Percentiles rank a stretch among this genome's conserved stretches.
These are phyloP conservation scores for Epichloe scottii DNA, from an alignment of 2,329 filamentous ascomycete species.

Conservation along the genomic window DNA sequence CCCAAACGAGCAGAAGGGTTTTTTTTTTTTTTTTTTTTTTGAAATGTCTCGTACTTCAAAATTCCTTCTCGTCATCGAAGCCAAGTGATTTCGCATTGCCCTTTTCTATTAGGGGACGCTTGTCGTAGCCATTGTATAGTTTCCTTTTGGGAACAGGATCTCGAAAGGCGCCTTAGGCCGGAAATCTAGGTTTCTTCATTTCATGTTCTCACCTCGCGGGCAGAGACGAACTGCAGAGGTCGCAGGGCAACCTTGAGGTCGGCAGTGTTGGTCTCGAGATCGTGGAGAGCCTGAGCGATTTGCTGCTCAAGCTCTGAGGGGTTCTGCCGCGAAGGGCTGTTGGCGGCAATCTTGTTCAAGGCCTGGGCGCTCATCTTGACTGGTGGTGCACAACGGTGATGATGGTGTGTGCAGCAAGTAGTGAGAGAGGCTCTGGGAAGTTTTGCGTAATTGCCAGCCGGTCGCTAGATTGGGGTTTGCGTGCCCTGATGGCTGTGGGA, in stretches of 20 bases:
- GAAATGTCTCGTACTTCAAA: slow-evolving; percentile 3
- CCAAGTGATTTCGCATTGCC: not conserved
- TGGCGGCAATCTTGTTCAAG: slow-evolving; percentile 96
- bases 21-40: slow-evolving; percentile 3
- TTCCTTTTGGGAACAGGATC: slow-evolving; percentile 32
- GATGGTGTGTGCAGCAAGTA: slow-evolving; percentile 16
- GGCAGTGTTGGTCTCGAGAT: slow-evolving; percentile 98
- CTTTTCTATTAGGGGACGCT: slow-evolving; percentile 8
- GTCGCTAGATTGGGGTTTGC: slow-evolving; percentile 31
- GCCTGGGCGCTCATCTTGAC: slow-evolving; percentile 55
- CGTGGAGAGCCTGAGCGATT: slow-evolving; percentile 95
- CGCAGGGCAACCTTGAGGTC: slow-evolving; percentile 94
- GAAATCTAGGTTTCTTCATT: slow-evolving; percentile 15
- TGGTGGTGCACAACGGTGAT: slow-evolving; percentile 23
- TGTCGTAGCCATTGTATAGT: slow-evolving; percentile 22
- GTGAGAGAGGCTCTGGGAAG: slow-evolving; percentile 13
- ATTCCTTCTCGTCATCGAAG: slow-evolving; percentile 8
- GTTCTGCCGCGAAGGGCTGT: slow-evolving; percentile 91
- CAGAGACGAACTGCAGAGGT: slow-evolving; percentile 97
- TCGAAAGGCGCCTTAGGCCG: slow-evolving; percentile 14
- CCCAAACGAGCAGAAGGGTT: slow-evolving; percentile 10
- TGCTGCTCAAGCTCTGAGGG: slow-evolving; percentile 95
- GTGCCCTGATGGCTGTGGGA: slow-evolving; percentile 19
- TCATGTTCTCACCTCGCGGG: slow-evolving; percentile 84
- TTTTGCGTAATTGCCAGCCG: slow-evolving; percentile 18